phyloP scores from a whole-genome alignment of 441 rosid species.

The Capsella rubella region DNA sequence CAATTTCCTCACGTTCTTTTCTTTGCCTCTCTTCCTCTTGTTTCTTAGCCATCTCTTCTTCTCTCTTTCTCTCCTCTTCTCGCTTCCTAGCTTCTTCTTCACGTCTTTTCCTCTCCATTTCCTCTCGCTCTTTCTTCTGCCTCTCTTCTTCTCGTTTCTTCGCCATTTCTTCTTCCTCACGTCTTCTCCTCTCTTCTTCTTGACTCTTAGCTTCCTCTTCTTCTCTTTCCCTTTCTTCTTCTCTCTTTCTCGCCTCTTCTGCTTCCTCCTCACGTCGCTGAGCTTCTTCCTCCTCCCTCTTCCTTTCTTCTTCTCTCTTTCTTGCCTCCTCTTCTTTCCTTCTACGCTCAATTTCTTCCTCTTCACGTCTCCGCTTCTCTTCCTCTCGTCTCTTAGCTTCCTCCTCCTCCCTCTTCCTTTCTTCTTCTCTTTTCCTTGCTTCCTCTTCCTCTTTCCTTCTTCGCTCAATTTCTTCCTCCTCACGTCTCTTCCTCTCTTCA shows the following conservation, averaged over 20 bases:
- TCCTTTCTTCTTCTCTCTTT: conserved; percentile 20
- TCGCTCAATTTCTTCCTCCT: conserved; percentile 23
- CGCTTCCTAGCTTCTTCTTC: neutral
- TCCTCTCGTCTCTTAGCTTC: conserved; percentile 3
- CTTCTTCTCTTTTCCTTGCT: conserved; percentile 28
- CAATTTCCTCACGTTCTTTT: neutral
- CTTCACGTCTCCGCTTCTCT: conserved; percentile 10
- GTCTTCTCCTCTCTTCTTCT: conserved; percentile 14
- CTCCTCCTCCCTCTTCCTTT: conserved; percentile 12
- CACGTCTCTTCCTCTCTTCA: conserved; percentile 47
- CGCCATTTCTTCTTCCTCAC: neutral
- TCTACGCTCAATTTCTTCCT: conserved; percentile 4
- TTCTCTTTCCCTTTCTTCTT: neutral
- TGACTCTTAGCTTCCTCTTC: neutral
- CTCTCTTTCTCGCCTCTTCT: conserved; percentile 8
- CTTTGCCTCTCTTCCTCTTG: neutral
- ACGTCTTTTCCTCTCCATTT: neutral
- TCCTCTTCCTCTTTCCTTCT: conserved; percentile 28
- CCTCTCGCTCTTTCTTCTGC: neutral
- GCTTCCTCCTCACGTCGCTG: conserved; percentile 11
- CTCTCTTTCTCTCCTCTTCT: conserved; percentile 5
- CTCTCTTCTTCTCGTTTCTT: neutral
- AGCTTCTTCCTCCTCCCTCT: neutral
- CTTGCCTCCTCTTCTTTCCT: neutral
- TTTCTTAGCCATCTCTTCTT: neutral